These are phyloP conservation scores for Echium plantagineum DNA, from an alignment of 257 asterid genomes.

Conservation along the genomic window DNA sequence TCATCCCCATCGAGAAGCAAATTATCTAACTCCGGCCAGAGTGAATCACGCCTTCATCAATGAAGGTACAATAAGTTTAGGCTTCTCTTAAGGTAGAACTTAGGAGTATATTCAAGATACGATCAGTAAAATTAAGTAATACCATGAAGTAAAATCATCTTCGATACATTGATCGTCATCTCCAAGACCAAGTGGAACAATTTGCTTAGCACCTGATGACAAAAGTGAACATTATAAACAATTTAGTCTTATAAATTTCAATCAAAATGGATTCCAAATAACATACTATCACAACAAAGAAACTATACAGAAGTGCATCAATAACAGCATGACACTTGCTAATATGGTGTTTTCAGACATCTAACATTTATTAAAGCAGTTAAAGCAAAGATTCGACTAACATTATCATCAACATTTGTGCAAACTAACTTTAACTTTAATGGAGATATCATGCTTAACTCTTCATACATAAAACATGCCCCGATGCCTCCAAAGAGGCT, in stretches of 20 bases:
- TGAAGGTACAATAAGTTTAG: not conserved
- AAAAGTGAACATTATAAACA: conserved; percentile 6
- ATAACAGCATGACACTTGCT: too few relatives aligned
- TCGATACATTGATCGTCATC: conserved; percentile 99
- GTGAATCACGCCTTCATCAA: conserved; percentile 62
- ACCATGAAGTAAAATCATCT: conserved; percentile 96
- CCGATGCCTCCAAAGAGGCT: too few relatives aligned
- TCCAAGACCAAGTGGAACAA: conserved; percentile 89
- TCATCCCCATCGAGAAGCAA: conserved; percentile 59
- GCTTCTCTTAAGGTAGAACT: not conserved
- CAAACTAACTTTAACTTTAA: too few relatives aligned
- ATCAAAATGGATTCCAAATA: not conserved
- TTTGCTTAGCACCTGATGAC: conserved; percentile 61
- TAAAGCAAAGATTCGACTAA: too few relatives aligned
- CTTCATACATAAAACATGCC: not conserved
- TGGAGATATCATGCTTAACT: not conserved
- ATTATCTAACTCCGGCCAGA: conserved; percentile 94
- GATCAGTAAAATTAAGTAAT: conserved; percentile 5
- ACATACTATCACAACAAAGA: not conserved
- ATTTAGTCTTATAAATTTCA: not conserved
- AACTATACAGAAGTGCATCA: not conserved
- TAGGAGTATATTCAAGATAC: not conserved
- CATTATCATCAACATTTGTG: too few relatives aligned
- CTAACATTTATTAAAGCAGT: too few relatives aligned
- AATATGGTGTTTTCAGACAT: too few relatives aligned